These are phyloP conservation scores for Buxus sempervirens DNA, from an alignment of 164 flowering plant genomes.

Conservation along the genomic window DNA sequence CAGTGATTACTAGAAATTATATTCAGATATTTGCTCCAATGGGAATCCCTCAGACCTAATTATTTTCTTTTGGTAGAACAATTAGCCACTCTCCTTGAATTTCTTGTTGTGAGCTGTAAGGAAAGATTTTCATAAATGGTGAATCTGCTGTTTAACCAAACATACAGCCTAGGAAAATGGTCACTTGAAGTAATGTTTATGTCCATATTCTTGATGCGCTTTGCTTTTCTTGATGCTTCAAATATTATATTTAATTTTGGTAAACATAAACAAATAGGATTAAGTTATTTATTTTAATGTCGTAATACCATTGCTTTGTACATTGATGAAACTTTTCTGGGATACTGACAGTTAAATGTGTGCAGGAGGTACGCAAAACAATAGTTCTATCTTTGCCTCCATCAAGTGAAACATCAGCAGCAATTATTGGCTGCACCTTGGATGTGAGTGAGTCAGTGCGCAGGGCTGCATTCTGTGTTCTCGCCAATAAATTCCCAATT, in stretches of 20 bases:
- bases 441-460: slow-evolving; percentile 91
- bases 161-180: no score
- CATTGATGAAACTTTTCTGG: neutral
- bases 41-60: neutral
- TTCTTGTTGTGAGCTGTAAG: no score
- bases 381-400: slow-evolving; percentile 83
- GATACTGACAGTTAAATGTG: slow-evolving; percentile 1
- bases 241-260: no score
- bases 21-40: neutral
- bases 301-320: neutral
- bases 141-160: no score
- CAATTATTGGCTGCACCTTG: slow-evolving; percentile 66
- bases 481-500: slow-evolving; percentile 87
- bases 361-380: slow-evolving; percentile 91
- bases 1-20: neutral
- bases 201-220: neutral
- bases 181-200: no score
- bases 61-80: no score
- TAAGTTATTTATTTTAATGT: neutral
- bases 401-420: slow-evolving; percentile 56
- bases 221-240: neutral
- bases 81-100: no score
- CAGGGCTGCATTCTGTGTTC: slow-evolving; percentile 74
- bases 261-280: neutral
- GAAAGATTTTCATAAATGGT: no score